Evolutionary conservation across 1,284 basidiomycete genomes (phyloP).

Genomic region (Ganoderma lingzhi): DNA sequence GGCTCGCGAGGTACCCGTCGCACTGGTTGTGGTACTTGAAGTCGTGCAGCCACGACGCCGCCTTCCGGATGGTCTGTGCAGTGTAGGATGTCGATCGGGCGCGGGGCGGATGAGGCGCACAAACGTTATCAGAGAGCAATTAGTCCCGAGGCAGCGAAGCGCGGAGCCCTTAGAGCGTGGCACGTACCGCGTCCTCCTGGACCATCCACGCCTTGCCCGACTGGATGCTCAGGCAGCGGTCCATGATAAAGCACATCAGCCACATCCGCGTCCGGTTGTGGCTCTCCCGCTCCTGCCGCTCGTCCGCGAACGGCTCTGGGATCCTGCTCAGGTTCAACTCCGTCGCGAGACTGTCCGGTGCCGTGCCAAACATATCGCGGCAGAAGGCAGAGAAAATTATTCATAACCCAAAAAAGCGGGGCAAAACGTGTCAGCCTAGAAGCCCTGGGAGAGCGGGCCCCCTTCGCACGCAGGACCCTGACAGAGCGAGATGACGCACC

Average conservation of each 20-base stretch:
- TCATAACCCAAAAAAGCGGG: not conserved
- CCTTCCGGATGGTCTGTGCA: slow-evolving; percentile 38
- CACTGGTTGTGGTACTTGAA: slow-evolving; percentile 40
- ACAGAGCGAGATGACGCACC: slow-evolving; percentile 27
- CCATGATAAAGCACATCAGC: slow-evolving; percentile 56
- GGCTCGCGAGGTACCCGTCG: slow-evolving; percentile 41
- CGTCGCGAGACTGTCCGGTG: slow-evolving; percentile 45
- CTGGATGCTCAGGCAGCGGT: slow-evolving; percentile 52
- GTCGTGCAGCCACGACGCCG: slow-evolving; percentile 34
- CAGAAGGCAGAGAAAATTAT: not conserved
- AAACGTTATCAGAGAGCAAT: not conserved
- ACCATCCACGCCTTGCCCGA: slow-evolving; percentile 56
- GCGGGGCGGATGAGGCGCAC: not conserved
- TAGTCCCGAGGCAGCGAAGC: not conserved
- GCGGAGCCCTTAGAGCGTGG: not conserved
- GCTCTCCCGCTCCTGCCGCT: slow-evolving; percentile 51
- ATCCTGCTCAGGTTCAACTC: slow-evolving; percentile 55
- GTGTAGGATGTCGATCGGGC: not conserved
- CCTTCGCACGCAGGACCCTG: not conserved
- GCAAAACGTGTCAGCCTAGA: slow-evolving; percentile 5
- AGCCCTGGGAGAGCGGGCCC: not conserved
- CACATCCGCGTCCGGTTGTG: slow-evolving; percentile 56
- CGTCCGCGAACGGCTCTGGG: slow-evolving; percentile 43
- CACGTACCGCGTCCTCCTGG: slow-evolving; percentile 48
- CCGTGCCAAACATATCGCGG: not conserved